Evolutionary conservation across 768 basidiomycete genomes (phyloP), one percentile per base, ranked within the genome.

Genomic region (Boletus rubescentipes): DNA sequence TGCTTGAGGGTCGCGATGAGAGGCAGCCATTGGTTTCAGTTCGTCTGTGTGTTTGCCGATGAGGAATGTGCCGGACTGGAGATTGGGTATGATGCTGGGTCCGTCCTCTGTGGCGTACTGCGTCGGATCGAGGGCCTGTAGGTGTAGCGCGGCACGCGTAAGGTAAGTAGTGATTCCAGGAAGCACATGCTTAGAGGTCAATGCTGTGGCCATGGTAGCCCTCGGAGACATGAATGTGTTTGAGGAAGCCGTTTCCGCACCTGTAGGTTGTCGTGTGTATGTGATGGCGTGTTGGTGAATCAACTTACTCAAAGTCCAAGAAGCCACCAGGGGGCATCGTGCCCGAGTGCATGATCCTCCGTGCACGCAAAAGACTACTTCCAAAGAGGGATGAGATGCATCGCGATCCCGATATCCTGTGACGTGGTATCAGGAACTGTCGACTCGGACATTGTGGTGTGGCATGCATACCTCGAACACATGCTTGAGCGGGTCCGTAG

Each of bases 21-120:
- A 0, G 96, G 92, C 0, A 93, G 69, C 95, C 95, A 98, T 0
- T n/a, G 96, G 96, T 21, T 94, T 95, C 16, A 98, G 77, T 62
- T 98, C 96, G 72, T 98, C 96, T 0, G 95, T 89, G 69, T 98
- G 96, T 72, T 98, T 98, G 9, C 91, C 93, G 46, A 98, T 89
- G 53, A 98, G 72, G 72, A 97, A 98, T 3, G 77, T 71, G 1
- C 78, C 83, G 0, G 75, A 73, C 9, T 63, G 64, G 46, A 83
- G 67, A 45, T 68, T 67, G 26, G 73, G 64, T 34, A 64, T 37
- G 9, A 51, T 29, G 34, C 36, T 44, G 9, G 39, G 14, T 15
- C 9, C 32, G 36, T 8, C 7, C 9, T 18, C 44, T 6, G 18
- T 23, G 11, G 1, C 21, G 30, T 48, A 49, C 40, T 45, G 40